Conservation (phyloP, 352 stramenopile species). For the Phytophthora rubi region DNA sequence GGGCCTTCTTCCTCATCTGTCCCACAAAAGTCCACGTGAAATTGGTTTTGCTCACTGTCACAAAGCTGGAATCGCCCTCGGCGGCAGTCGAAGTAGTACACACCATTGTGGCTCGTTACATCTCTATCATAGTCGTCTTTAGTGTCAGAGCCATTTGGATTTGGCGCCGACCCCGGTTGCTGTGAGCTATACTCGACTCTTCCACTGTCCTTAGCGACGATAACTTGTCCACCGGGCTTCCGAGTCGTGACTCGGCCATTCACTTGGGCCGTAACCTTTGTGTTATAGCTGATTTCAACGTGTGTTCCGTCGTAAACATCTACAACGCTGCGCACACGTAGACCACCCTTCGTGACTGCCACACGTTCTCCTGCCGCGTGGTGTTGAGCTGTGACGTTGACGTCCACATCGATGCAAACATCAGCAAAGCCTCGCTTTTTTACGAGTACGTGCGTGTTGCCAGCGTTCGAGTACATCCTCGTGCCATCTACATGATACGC, state of each 20-base stretch:
- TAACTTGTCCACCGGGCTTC: constrained; percentile 50
- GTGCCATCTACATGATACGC: constrained; percentile 76
- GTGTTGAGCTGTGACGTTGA: constrained; percentile 63
- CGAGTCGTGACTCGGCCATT: constrained; percentile 63
- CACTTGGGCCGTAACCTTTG: constrained; percentile 75
- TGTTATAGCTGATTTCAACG: constrained; percentile 79
- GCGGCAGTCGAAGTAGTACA: constrained; percentile 81
- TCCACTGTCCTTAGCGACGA: constrained; percentile 78
- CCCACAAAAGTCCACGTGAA: constrained; percentile 48
- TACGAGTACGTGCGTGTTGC: constrained; percentile 60
- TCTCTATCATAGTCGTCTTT: constrained; percentile 69
- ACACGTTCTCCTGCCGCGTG: constrained; percentile 66
- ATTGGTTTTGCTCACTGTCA: constrained; percentile 79
- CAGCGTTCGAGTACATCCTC: constrained; percentile 57
- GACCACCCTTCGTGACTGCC: constrained; percentile 72
- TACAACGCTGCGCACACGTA: constrained; percentile 62
- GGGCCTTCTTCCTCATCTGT: constrained; percentile 35
- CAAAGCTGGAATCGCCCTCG: constrained; percentile 59
- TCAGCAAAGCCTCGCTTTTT: constrained; percentile 60
- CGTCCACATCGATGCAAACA: constrained; percentile 73
- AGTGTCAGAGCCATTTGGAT: not conserved
- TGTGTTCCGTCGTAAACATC: constrained; percentile 60
- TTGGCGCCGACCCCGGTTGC: not conserved
- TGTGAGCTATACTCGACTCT: constrained; percentile 59
- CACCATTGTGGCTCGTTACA: constrained; percentile 60